Percentiles rank a stretch among this genome's conserved stretches.
phyloP scores from a whole-genome alignment of 1,284 basidiomycete species.

The Xerocomus minutiporus region DNA sequence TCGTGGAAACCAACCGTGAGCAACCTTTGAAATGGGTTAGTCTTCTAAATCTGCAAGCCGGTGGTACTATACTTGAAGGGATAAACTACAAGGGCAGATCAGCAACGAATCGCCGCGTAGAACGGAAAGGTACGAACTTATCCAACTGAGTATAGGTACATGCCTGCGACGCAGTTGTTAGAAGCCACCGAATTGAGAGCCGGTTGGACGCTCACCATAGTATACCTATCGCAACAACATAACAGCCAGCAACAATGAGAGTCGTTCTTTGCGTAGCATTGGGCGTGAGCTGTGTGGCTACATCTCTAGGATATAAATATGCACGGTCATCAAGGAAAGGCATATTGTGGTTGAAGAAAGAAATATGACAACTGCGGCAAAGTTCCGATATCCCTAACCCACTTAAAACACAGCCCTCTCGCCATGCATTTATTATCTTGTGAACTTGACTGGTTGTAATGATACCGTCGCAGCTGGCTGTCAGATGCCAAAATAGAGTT shows the following conservation, averaged over 20 bases:
- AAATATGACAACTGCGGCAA: neutral
- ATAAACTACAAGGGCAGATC: slow-evolving; percentile 58
- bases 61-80: slow-evolving; percentile 73
- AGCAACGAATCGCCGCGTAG: slow-evolving; percentile 4
- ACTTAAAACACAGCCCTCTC: too few relatives aligned
- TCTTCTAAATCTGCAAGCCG: neutral
- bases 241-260: slow-evolving; percentile 71
- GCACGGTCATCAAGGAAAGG: slow-evolving; percentile 20
- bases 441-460: too few relatives aligned
- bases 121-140: slow-evolving; percentile 51
- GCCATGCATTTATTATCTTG: too few relatives aligned
- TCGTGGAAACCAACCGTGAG: slow-evolving; percentile 90
- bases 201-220: slow-evolving; percentile 53
- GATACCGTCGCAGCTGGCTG: too few relatives aligned
- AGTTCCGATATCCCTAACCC: too few relatives aligned
- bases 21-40: slow-evolving; percentile 40
- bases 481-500: too few relatives aligned
- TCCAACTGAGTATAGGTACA: slow-evolving; percentile 64
- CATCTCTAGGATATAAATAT: slow-evolving; percentile 36
- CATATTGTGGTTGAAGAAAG: slow-evolving; percentile 31
- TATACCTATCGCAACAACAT: slow-evolving; percentile 68
- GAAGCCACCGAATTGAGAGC: neutral
- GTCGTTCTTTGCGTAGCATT: slow-evolving; percentile 71
- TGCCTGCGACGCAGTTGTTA: slow-evolving; percentile 48
- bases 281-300: slow-evolving; percentile 47